Conservation (phyloP, 2,329 filamentous ascomycete species). For the Chaetothyriales sp. region DNA sequence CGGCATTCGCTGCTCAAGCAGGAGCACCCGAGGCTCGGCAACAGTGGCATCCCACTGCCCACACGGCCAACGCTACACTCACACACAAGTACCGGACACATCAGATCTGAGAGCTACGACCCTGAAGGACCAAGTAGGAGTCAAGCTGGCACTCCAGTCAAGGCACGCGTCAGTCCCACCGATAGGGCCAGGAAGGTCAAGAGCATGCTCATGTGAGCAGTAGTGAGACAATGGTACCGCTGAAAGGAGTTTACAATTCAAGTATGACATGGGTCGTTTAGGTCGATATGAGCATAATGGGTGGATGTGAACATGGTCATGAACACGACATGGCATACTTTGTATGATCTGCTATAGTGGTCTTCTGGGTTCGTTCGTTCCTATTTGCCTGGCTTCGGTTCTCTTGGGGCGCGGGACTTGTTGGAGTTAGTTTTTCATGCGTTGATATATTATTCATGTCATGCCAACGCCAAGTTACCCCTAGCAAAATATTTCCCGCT, state of each 20-base stretch:
- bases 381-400: not conserved
- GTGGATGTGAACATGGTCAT: not conserved
- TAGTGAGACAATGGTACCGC: not conserved
- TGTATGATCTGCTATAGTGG: not conserved
- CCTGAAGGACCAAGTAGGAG: slow-evolving; percentile 5
- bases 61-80: slow-evolving; percentile 1
- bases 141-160: slow-evolving; percentile 16
- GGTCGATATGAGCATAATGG: not conserved
- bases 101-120: slow-evolving; percentile 18
- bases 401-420: too few relatives aligned
- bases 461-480: too few relatives aligned
- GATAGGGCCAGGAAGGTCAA: slow-evolving; percentile 16
- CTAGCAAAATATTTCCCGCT: too few relatives aligned
- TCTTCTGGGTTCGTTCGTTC: not conserved
- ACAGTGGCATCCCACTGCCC: not conserved
- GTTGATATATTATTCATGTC: too few relatives aligned
- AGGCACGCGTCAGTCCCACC: slow-evolving; percentile 5
- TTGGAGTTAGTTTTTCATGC: too few relatives aligned
- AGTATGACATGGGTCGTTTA: not conserved
- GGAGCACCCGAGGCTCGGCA: not conserved
- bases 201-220: slow-evolving; percentile 14
- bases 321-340: not conserved
- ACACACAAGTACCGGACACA: slow-evolving; percentile 10
- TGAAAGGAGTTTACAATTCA: not conserved
- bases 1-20: slow-evolving; percentile 1